phyloP scores from a whole-genome alignment of 805 yeast genomes.

The Saturnispora bothae region DNA sequence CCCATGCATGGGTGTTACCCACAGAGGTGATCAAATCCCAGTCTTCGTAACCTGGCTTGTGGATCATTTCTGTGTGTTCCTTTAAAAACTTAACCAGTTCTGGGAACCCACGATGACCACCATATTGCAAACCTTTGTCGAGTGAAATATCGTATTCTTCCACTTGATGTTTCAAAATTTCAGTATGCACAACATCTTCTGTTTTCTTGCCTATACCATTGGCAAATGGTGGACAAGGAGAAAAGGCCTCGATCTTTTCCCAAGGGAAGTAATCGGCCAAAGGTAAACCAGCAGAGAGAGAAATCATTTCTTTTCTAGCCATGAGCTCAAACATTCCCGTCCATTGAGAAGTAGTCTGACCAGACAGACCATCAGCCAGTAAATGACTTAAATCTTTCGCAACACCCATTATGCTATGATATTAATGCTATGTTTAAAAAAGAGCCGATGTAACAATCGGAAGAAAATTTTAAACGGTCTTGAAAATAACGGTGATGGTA shows the following conservation, averaged over 20 bases:
- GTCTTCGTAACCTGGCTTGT: conserved; percentile 43
- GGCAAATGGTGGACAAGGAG: conserved; percentile 72
- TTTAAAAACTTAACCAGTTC: conserved; percentile 56
- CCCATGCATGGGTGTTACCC: conserved; percentile 94
- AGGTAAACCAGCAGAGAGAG: conserved; percentile 94
- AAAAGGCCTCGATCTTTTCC: conserved; percentile 56
- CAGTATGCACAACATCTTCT: conserved; percentile 28
- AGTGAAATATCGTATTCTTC: conserved; percentile 57
- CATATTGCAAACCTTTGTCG: conserved; percentile 85
- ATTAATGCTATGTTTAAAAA: no score
- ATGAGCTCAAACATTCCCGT: conserved; percentile 77
- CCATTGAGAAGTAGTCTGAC: conserved; percentile 70
- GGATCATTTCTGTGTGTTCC: conserved; percentile 62
- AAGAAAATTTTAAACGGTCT: no score
- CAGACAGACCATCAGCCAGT: conserved; percentile 66
- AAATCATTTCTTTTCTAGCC: conserved; percentile 64
- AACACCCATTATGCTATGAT: no score
- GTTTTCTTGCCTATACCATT: conserved; percentile 66
- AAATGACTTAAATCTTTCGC: conserved; percentile 70
- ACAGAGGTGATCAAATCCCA: conserved; percentile 67
- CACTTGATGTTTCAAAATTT: conserved; percentile 31
- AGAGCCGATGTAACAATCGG: no score
- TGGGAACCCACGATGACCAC: conserved; percentile 71
- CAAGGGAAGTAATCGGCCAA: conserved; percentile 87
- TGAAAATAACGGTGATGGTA: no score